These are phyloP conservation scores for Termitomyces bulborhizus DNA, from an alignment of 768 basidiomycete species.

Conservation along the genomic window DNA sequence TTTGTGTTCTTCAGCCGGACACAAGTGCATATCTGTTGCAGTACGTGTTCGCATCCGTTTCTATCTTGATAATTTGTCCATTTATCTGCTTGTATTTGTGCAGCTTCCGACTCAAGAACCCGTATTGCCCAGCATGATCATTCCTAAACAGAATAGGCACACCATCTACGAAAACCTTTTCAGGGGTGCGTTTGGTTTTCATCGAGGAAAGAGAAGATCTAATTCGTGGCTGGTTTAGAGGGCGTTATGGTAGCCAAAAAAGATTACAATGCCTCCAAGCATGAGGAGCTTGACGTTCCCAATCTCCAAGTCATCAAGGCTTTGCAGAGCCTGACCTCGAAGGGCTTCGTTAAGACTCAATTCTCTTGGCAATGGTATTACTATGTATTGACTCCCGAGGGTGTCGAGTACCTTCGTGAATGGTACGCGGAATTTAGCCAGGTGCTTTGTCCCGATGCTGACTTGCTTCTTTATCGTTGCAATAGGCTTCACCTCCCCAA, in stretches of 20 bases:
- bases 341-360: conserved; percentile 94
- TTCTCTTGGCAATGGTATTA: conserved; percentile 99
- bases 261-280: conserved; percentile 96
- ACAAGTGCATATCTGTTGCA: conserved; percentile 35
- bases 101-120: conserved; percentile 29
- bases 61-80: not conserved
- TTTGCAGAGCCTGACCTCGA: conserved; percentile 61
- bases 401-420: conserved; percentile 95
- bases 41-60: conserved; percentile 20
- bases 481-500: conserved; percentile 84
- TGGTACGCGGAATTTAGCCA: conserved; percentile 36
- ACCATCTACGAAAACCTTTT: conserved; percentile 99
- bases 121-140: conserved; percentile 74
- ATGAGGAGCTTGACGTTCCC: conserved; percentile 79
- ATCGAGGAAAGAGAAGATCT: not conserved
- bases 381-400: conserved; percentile 95
- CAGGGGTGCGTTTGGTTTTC: conserved; percentile 65
- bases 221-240: conserved; percentile 37
- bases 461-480: not conserved
- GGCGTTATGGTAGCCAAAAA: conserved; percentile 99
- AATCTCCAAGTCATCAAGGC: conserved; percentile 71
- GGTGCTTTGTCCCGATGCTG: not conserved
- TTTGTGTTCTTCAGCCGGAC: conserved; percentile 26
- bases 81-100: not conserved
- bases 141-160: conserved; percentile 92